A percentile compares a stretch with the other conserved stretches of the same genome.
Conservation (phyloP, 768 basidiomycete genomes). For the Chalciporus piperatus region DNA sequence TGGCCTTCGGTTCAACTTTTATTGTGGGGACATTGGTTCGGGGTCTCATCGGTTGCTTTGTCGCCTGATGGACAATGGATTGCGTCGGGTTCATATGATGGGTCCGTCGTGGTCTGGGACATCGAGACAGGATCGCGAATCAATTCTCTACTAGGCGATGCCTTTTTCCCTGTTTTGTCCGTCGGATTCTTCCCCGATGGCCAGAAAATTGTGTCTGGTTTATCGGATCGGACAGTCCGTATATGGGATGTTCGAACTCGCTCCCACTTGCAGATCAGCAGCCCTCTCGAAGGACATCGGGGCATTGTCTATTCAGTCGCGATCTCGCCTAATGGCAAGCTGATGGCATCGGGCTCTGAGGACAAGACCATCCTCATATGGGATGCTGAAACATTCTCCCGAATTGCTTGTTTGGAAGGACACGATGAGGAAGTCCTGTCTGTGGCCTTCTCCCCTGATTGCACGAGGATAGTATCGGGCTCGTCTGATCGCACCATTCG, state of each 20-base stretch:
- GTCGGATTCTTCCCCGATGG: not conserved
- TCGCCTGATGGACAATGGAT: not conserved
- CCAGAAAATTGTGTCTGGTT: not conserved
- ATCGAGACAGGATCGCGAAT: not conserved
- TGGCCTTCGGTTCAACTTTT: not conserved
- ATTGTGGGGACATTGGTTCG: not conserved
- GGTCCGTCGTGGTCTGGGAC: not conserved
- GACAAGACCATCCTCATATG: constrained; percentile 11
- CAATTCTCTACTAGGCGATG: not conserved
- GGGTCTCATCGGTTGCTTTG: not conserved
- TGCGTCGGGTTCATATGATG: not conserved
- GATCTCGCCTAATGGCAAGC: constrained; percentile 10
- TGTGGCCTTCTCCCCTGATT: not conserved
- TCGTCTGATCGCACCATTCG: not conserved
- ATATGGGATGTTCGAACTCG: constrained; percentile 9
- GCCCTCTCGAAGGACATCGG: constrained; percentile 4
- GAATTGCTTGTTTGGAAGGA: not conserved
- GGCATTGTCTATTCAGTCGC: constrained; percentile 1
- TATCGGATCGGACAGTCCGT: constrained; percentile 3
- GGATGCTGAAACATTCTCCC: constrained; percentile 1
- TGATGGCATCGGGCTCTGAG: constrained; percentile 8
- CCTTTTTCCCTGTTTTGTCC: not conserved
- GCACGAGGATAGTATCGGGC: not conserved
- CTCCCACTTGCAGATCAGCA: not conserved
- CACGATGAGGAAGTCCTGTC: not conserved